Evolutionary conservation across 352 stramenopile genomes (phyloP), one percentile per base, ranked within the genome.

Genomic region (Phytophthora melonis): DNA sequence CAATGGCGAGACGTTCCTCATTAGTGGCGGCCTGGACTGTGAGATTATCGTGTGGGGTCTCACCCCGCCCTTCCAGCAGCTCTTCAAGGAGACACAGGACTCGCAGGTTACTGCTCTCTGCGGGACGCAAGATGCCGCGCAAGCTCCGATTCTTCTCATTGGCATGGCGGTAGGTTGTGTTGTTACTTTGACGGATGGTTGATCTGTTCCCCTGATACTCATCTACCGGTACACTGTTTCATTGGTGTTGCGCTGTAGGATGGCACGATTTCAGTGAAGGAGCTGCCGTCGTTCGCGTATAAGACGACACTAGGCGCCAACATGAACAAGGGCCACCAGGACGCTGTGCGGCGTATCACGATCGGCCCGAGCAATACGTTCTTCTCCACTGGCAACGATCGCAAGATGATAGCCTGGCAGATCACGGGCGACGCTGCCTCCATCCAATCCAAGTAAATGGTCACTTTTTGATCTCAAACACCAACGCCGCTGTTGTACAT

Each of bases 21-120:
- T 96, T 58, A 95, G 88, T 49, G 87, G 86, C 58, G 88, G 87
- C 30, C 66, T 95, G 55, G 90, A 96, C 59, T 80, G 74, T n/a
- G 84, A 95, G 70, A 87, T 96, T 65, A 93, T 94, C 36, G 87
- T 96, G 34, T 96, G 90, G 90, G 82, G 85, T 53, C 84, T 96
- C 58, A 78, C 83, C 19, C 87, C 84, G 21, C 87, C 88, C 14
- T 95, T 96, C 72, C 70, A 84, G 72, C 87, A 94, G 70, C 72
- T 95, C 32, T 96, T 93, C 72, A 91, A 91, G 69, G 88, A 96
- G 58, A 93, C 84, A 27, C 83, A 94, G 52, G 88, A 95, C 74
- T 82, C 80, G 45, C 80, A 91, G 55, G 88, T 94, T 45, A 93
- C 87, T 2, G 76, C 90, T n/a, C 79, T 96, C 5, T 93, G 87